These are phyloP conservation scores for Nemania serpens DNA, from an alignment of 2,329 filamentous ascomycete genomes.

Conservation along the genomic window DNA sequence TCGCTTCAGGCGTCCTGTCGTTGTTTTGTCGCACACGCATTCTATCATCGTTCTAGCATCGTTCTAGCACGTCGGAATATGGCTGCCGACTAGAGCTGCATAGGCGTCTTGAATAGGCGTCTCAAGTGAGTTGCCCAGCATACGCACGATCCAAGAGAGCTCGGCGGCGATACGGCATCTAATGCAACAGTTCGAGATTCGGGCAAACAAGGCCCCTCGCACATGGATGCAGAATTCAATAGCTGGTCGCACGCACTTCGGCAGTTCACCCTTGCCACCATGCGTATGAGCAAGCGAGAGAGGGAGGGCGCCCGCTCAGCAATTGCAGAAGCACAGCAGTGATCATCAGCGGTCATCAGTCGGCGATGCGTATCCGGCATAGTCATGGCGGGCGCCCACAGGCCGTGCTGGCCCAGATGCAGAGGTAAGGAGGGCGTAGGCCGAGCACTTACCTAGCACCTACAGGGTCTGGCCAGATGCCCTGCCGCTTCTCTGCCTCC, in stretches of 20 bases:
- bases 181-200: slow-evolving; percentile 13
- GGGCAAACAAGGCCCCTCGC: slow-evolving; percentile 17
- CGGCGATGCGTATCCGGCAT: slow-evolving; percentile 22
- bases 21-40: neutral
- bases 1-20: neutral
- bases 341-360: slow-evolving; percentile 7
- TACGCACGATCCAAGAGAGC: slow-evolving; percentile 8
- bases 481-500: slow-evolving; percentile 4
- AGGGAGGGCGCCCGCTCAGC: slow-evolving; percentile 22
- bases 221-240: slow-evolving; percentile 14
- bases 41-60: neutral
- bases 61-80: slow-evolving; percentile 2
- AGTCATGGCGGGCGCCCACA: slow-evolving; percentile 18
- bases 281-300: neutral
- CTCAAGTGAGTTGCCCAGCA: slow-evolving; percentile 16
- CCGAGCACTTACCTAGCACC: neutral
- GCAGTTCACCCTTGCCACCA: slow-evolving; percentile 21
- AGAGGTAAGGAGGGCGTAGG: slow-evolving; percentile 12
- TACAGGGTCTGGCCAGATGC: slow-evolving; percentile 9
- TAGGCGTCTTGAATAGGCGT: slow-evolving; percentile 8
- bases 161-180: slow-evolving; percentile 19
- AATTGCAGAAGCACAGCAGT: slow-evolving; percentile 10
- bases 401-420: neutral
- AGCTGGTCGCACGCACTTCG: slow-evolving; percentile 11
- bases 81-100: slow-evolving; percentile 14